phyloP scores from a whole-genome alignment of 257 asterid genomes.

The Sherardia arvensis region DNA sequence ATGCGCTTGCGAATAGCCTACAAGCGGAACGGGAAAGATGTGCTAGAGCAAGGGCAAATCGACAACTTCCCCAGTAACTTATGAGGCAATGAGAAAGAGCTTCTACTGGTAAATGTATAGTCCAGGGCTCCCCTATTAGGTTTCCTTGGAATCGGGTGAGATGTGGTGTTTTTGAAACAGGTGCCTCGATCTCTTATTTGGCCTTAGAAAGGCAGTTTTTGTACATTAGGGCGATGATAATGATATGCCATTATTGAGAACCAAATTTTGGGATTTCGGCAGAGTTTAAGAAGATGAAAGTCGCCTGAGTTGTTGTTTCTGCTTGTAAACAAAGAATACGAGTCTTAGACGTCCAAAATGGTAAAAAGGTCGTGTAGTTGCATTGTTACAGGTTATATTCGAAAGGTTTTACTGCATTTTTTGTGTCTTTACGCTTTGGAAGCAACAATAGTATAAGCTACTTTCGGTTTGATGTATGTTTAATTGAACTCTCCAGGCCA shows the following conservation, averaged over 20 bases:
- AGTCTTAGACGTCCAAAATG: not conserved
- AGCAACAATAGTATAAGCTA: not conserved
- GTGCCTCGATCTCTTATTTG: constrained; percentile 16
- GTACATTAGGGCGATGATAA: constrained; percentile 38
- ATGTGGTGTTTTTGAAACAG: constrained; percentile 15
- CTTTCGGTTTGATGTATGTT: not conserved
- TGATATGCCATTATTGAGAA: constrained; percentile 19
- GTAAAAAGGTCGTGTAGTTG: not conserved
- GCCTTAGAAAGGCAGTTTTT: constrained; percentile 23
- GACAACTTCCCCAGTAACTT: constrained; percentile 72
- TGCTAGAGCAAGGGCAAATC: constrained; percentile 90
- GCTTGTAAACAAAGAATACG: constrained; percentile 10
- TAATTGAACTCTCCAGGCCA: not conserved
- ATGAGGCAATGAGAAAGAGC: constrained; percentile 25
- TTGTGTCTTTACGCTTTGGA: not conserved
- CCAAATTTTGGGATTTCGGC: constrained; percentile 30
- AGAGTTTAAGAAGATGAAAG: constrained; percentile 15
- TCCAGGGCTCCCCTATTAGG: constrained; percentile 15
- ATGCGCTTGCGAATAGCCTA: constrained; percentile 84
- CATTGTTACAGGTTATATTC: constrained; percentile 1
- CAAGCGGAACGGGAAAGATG: constrained; percentile 58
- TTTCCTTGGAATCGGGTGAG: constrained; percentile 15
- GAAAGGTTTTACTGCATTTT: not conserved
- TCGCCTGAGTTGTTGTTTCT: constrained; percentile 3
- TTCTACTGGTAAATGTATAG: constrained; percentile 18